These are phyloP conservation scores for Zymoseptoria ardabiliae DNA, from an alignment of 2,329 filamentous ascomycete species.

Conservation along the genomic window DNA sequence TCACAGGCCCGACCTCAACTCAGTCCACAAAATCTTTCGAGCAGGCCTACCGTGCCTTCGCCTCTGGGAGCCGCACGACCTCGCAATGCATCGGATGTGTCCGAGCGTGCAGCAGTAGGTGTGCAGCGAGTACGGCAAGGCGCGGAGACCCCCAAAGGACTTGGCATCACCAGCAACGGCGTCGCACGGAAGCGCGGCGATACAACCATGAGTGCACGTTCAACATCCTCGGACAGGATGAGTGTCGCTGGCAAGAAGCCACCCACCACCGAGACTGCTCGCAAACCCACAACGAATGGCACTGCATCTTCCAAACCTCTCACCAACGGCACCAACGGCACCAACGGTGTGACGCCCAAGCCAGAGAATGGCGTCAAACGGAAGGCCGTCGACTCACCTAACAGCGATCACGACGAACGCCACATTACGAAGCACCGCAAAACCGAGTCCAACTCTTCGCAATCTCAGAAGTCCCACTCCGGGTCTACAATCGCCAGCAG, in stretches of 20 bases:
- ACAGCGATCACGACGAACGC: constrained; percentile 17
- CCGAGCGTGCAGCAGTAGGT: constrained; percentile 22
- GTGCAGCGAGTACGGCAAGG: constrained; percentile 21
- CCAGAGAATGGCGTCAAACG: constrained; percentile 36
- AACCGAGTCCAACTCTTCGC: constrained; percentile 26
- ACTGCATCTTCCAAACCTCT: constrained; percentile 16
- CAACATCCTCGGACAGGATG: constrained; percentile 10
- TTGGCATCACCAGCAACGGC: constrained; percentile 36
- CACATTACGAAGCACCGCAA: constrained; percentile 27
- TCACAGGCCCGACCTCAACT: constrained; percentile 30
- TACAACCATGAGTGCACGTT: constrained; percentile 23
- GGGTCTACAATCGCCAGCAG: constrained; percentile 18
- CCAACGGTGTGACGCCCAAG: constrained; percentile 9
- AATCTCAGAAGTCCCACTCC: constrained; percentile 22
- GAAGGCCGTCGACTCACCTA: constrained; percentile 35
- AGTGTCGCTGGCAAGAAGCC: constrained; percentile 17
- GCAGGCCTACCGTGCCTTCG: constrained; percentile 54
- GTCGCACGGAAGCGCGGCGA: constrained; percentile 27
- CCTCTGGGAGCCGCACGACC: constrained; percentile 55
- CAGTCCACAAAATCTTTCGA: constrained; percentile 36
- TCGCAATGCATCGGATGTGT: constrained; percentile 52
- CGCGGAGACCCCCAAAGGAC: constrained; percentile 36
- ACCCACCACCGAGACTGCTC: background rate
- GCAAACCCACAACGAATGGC: constrained; percentile 32
- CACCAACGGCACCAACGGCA: constrained; percentile 14